Conservation (phyloP, 768 basidiomycete species). For the Mycena amicta region DNA sequence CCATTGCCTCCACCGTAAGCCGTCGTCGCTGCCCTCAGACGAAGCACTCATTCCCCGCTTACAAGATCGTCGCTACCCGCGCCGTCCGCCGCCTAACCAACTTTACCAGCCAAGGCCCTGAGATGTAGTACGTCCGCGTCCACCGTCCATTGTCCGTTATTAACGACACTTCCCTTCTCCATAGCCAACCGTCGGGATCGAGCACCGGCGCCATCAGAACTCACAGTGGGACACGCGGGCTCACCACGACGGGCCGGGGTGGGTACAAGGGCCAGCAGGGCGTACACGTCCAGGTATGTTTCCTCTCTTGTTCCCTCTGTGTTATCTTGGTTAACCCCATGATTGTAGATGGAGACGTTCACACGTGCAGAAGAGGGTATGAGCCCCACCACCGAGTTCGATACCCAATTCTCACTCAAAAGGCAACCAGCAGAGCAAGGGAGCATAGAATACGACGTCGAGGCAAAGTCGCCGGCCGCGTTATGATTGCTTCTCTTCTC, state of each 20-base stretch:
- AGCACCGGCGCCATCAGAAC: conserved; percentile 27
- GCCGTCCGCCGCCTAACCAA: conserved; percentile 62
- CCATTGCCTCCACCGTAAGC: conserved; percentile 50
- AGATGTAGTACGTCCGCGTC: conserved; percentile 50
- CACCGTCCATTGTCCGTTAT: neutral
- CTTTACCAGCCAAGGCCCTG: conserved; percentile 44
- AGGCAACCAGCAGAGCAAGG: conserved; percentile 19
- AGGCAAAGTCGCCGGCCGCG: conserved; percentile 27
- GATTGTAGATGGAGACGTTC: conserved; percentile 51
- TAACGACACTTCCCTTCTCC: neutral
- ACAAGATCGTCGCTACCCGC: conserved; percentile 60
- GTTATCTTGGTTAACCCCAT: neutral
- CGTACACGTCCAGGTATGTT: conserved; percentile 49
- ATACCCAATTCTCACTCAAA: conserved; percentile 27
- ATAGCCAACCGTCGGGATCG: conserved; percentile 29
- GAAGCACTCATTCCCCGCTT: neutral
- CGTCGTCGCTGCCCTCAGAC: neutral
- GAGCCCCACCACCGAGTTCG: conserved; percentile 25
- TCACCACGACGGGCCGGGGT: conserved; percentile 26
- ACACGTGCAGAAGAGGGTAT: conserved; percentile 38
- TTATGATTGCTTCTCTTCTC: conserved; percentile 5
- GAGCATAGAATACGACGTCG: conserved; percentile 34
- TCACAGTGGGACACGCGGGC: conserved; percentile 25
- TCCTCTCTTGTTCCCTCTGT: no score
- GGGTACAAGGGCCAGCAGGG: conserved; percentile 26